Conservation (phyloP, 805 yeast genomes). For the Isabelozyma pseudorhagii region DNA sequence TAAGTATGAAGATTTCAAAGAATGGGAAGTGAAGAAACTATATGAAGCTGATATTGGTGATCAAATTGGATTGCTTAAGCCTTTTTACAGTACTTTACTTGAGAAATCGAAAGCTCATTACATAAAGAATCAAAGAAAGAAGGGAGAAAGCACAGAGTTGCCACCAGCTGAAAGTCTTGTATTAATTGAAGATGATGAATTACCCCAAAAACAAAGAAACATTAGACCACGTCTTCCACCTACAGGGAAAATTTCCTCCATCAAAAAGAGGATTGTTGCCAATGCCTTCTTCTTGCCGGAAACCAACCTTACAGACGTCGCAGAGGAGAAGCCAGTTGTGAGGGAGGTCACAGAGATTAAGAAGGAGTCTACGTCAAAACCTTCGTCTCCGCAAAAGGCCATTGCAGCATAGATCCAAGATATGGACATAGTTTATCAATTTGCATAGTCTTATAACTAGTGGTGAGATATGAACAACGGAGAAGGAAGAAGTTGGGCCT, state of each 20-base stretch:
- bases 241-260: constrained; percentile 73
- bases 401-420: neutral
- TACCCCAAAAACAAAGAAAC: constrained; percentile 75
- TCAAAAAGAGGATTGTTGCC: constrained; percentile 60
- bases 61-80: constrained; percentile 57
- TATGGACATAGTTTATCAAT: neutral
- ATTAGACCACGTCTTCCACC: constrained; percentile 84
- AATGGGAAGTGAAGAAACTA: constrained; percentile 50
- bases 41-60: constrained; percentile 47
- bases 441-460: no score
- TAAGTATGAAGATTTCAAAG: constrained; percentile 65
- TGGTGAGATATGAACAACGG: no score
- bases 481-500: no score
- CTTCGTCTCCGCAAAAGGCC: neutral
- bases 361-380: neutral
- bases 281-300: constrained; percentile 53
- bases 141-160: constrained; percentile 36
- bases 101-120: constrained; percentile 43
- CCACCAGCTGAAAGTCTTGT: constrained; percentile 35
- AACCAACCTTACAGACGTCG: neutral
- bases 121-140: constrained; percentile 38
- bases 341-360: neutral
- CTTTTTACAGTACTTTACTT: constrained; percentile 44
- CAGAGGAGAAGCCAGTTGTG: neutral
- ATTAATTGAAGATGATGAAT: constrained; percentile 75